These are phyloP conservation scores for Metschnikowia anglica DNA, from an alignment of 805 yeast species.

Conservation along the genomic window DNA sequence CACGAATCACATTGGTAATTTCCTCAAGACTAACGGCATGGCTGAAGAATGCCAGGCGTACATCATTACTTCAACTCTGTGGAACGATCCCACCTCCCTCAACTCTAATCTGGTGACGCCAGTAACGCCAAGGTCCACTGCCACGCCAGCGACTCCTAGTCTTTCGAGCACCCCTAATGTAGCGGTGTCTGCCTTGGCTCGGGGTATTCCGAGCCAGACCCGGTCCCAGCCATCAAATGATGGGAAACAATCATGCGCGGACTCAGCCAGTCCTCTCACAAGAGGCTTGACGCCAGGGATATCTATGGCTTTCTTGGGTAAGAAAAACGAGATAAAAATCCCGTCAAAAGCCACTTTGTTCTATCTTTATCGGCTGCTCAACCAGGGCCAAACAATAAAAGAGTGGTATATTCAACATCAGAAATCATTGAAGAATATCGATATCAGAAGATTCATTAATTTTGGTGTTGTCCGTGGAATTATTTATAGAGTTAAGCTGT, in stretches of 20 bases:
- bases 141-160: constrained; percentile 3
- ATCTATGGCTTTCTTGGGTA: neutral
- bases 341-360: constrained; percentile 70
- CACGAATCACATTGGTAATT: constrained; percentile 69
- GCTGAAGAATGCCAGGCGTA: constrained; percentile 85
- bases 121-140: neutral
- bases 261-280: constrained; percentile 16
- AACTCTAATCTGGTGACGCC: constrained; percentile 7
- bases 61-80: constrained; percentile 47
- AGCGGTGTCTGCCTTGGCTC: neutral
- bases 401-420: constrained; percentile 79
- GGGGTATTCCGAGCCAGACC: neutral
- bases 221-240: neutral
- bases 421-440: constrained; percentile 60
- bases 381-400: constrained; percentile 71
- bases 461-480: constrained; percentile 84
- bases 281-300: constrained; percentile 4
- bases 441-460: constrained; percentile 77
- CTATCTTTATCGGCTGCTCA: constrained; percentile 70
- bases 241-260: neutral
- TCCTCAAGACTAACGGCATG: constrained; percentile 60
- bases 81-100: constrained; percentile 14
- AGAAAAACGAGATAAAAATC: constrained; percentile 24
- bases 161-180: constrained; percentile 6
- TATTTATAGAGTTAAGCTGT: constrained; percentile 76